phyloP scores from a whole-genome alignment of 495 filamentous ascomycete genomes.

The Aspergillus leporis region DNA sequence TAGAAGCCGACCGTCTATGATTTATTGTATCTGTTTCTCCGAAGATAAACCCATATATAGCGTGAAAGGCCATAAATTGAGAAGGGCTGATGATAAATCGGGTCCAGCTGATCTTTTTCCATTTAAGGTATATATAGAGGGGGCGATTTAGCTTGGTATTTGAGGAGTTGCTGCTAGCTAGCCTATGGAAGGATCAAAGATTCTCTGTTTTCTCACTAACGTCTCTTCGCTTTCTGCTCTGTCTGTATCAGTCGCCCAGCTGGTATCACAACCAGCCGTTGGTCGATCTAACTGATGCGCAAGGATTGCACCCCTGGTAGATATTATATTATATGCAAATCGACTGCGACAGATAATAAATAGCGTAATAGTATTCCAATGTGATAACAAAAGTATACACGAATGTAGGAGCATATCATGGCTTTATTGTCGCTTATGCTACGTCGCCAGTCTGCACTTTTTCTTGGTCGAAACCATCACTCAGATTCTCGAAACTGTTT shows the following conservation, averaged over 20 bases:
- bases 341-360: not conserved
- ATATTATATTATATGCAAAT: not conserved
- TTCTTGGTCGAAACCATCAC: not conserved
- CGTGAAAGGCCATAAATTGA: not conserved
- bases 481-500: not conserved
- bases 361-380: not conserved
- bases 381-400: not conserved
- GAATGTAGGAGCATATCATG: not conserved
- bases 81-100: not conserved
- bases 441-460: not conserved
- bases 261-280: not conserved
- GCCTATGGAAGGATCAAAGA: not conserved
- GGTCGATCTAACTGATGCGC: not conserved
- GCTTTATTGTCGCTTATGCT: not conserved
- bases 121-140: not conserved
- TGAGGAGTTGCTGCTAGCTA: not conserved
- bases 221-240: not conserved
- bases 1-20: not conserved
- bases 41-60: not conserved
- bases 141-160: not conserved
- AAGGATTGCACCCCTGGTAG: not conserved
- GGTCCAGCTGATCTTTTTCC: not conserved
- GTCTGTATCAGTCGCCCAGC: not conserved
- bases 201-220: not conserved
- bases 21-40: not conserved